Percentiles rank a stretch among this genome's conserved stretches.
phyloP scores from a whole-genome alignment of 2,329 filamentous ascomycete genomes.

The Pseudovirgaria hyperparasitica region DNA sequence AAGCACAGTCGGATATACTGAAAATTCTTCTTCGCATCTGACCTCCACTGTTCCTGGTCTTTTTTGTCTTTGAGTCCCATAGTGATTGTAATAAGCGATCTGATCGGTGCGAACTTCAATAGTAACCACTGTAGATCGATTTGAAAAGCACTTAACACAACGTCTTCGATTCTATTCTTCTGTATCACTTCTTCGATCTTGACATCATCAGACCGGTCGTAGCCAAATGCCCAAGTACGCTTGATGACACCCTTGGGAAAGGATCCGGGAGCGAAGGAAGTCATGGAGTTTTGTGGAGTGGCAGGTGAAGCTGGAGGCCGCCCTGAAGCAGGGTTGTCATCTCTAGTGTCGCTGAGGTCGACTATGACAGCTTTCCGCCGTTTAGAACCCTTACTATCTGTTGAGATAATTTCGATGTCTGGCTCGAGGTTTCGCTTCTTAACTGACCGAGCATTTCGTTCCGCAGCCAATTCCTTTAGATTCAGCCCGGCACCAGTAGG shows the following conservation, averaged over 20 bases:
- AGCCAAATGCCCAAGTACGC: constrained; percentile 63
- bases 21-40: constrained; percentile 24
- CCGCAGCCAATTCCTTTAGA: too few species aligned
- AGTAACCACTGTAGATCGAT: constrained; percentile 70
- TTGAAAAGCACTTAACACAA: constrained; percentile 75
- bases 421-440: constrained; percentile 2
- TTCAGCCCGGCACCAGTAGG: too few species aligned
- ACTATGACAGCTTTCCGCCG: background rate
- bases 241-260: constrained; percentile 57
- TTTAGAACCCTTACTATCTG: background rate
- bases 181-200: constrained; percentile 81
- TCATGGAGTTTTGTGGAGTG: constrained; percentile 9
- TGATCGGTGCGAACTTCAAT: constrained; percentile 51
- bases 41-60: constrained; percentile 12
- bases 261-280: constrained; percentile 13
- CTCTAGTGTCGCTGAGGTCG: constrained; percentile 7
- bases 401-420: constrained; percentile 1
- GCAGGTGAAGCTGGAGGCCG: constrained; percentile 16
- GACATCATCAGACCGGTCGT: constrained; percentile 57
- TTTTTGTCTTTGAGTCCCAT: constrained; percentile 45
- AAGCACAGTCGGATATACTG: constrained; percentile 58
- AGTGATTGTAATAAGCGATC: constrained; percentile 40
- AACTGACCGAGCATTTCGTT: too few species aligned
- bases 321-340: constrained; percentile 13
- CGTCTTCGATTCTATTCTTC: constrained; percentile 56